Evolutionary conservation across 2,329 filamentous ascomycete species (phyloP).

Genomic region (Fusarium sp.): DNA sequence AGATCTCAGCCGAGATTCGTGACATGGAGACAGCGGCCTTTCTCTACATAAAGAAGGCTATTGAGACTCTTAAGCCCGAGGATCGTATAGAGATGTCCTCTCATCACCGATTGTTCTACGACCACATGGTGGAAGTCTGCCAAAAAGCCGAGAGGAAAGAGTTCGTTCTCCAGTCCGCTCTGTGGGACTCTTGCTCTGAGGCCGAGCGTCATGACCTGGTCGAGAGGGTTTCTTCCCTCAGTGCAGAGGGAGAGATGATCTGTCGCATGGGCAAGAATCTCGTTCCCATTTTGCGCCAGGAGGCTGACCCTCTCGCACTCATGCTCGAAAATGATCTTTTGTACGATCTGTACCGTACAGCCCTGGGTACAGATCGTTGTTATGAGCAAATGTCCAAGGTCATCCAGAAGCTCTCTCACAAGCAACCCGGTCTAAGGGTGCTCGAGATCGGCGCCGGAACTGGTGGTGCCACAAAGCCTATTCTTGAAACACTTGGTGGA

Average conservation of each 20-base stretch:
- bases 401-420: background rate
- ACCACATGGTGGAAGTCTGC: background rate
- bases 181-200: background rate
- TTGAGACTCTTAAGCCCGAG: background rate
- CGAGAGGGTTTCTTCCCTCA: background rate
- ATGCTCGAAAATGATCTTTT: conserved; percentile 1
- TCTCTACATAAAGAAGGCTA: background rate
- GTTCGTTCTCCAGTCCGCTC: background rate
- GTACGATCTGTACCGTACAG: background rate
- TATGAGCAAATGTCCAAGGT: conserved; percentile 7
- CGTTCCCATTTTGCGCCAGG: background rate
- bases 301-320: background rate
- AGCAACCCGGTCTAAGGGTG: background rate
- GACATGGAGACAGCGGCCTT: background rate
- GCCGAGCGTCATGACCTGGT: background rate
- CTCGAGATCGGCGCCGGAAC: conserved; percentile 30
- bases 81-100: background rate
- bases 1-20: conserved; percentile 1
- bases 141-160: background rate
- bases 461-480: conserved; percentile 9
- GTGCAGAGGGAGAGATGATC: conserved; percentile 3
- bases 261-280: conserved; percentile 5
- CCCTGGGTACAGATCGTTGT: background rate
- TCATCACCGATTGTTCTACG: background rate
- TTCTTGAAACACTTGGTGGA: conserved; percentile 5